Conservation (phyloP, 1,139 yeast species). For the Geotrichum candidum region DNA sequence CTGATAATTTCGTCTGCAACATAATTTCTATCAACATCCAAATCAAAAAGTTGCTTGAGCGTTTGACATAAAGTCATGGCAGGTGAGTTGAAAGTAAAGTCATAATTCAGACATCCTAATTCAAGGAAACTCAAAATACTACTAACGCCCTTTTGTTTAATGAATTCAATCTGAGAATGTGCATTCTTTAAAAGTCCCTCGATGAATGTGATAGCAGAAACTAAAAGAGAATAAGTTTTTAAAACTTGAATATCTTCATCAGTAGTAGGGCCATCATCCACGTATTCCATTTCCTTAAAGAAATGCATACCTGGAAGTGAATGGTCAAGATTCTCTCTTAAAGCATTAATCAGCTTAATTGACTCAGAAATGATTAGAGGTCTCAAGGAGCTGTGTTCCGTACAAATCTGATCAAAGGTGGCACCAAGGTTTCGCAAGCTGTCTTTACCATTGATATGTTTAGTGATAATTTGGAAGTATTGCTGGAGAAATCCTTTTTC, state of each 20-base stretch:
- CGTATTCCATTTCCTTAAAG: conserved; percentile 17
- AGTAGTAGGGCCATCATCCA: conserved; percentile 12
- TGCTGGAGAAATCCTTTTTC: conserved; percentile 47
- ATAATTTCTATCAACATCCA: conserved; percentile 27
- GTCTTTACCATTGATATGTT: conserved; percentile 24
- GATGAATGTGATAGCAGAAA: conserved; percentile 24
- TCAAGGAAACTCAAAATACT: conserved; percentile 28
- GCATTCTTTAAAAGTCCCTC: conserved; percentile 35
- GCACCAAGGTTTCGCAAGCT: conserved; percentile 54
- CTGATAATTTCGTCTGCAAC: conserved; percentile 22
- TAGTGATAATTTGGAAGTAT: conserved; percentile 21
- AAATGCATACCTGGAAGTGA: conserved; percentile 9
- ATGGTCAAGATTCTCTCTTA: conserved; percentile 36
- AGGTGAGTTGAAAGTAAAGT: conserved; percentile 33
- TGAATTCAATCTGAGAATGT: conserved; percentile 32
- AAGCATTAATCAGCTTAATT: conserved; percentile 41
- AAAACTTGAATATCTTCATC: conserved; percentile 16
- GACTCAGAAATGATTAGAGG: conserved; percentile 52
- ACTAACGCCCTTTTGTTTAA: conserved; percentile 30
- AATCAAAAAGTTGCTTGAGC: conserved; percentile 28
- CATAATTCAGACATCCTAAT: conserved; percentile 33
- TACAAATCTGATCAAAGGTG: conserved; percentile 71
- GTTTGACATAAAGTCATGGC: conserved; percentile 28
- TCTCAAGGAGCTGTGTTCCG: conserved; percentile 74
- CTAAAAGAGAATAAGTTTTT: conserved; percentile 12